Conservation (phyloP, 2,329 filamentous ascomycete genomes). For the Stachybotrys elegans region DNA sequence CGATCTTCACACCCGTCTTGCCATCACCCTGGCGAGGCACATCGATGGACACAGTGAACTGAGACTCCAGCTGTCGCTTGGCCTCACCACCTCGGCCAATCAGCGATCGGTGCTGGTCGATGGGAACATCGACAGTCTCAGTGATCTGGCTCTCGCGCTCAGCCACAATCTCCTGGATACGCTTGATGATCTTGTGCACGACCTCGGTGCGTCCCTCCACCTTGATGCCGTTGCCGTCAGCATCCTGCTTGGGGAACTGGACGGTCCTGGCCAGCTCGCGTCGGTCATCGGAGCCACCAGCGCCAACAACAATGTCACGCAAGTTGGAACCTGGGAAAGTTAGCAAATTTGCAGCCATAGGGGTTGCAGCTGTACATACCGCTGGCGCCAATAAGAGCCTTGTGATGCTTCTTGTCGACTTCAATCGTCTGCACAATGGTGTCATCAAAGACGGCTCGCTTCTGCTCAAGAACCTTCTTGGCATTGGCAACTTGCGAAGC, state of each 20-base stretch:
- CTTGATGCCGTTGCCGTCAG: slow-evolving; percentile 76
- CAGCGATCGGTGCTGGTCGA: slow-evolving; percentile 82
- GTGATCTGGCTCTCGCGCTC: slow-evolving; percentile 80
- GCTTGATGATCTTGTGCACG: slow-evolving; percentile 81
- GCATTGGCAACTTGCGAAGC: slow-evolving; percentile 87
- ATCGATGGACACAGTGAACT: slow-evolving; percentile 83
- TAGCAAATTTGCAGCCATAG: not conserved
- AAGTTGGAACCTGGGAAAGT: slow-evolving; percentile 67
- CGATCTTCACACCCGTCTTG: slow-evolving; percentile 80
- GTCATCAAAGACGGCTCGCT: slow-evolving; percentile 81
- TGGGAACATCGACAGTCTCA: slow-evolving; percentile 74
- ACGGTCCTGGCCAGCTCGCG: slow-evolving; percentile 83
- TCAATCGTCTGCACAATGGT: slow-evolving; percentile 81
- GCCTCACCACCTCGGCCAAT: slow-evolving; percentile 90
- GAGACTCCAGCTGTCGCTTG: slow-evolving; percentile 76
- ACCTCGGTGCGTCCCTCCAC: slow-evolving; percentile 79
- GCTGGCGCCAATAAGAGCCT: slow-evolving; percentile 79
- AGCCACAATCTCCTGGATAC: slow-evolving; percentile 77
- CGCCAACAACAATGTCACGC: slow-evolving; percentile 77
- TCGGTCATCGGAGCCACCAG: slow-evolving; percentile 84
- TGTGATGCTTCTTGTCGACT: slow-evolving; percentile 92
- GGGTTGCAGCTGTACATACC: slow-evolving; percentile 52
- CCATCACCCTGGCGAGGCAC: slow-evolving; percentile 85
- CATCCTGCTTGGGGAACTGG: slow-evolving; percentile 87
- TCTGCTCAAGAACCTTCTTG: slow-evolving; percentile 84